Evolutionary conservation across 768 basidiomycete genomes (phyloP), one percentile per base, ranked within the genome.

Genomic region (Rhodotorula graminis): DNA sequence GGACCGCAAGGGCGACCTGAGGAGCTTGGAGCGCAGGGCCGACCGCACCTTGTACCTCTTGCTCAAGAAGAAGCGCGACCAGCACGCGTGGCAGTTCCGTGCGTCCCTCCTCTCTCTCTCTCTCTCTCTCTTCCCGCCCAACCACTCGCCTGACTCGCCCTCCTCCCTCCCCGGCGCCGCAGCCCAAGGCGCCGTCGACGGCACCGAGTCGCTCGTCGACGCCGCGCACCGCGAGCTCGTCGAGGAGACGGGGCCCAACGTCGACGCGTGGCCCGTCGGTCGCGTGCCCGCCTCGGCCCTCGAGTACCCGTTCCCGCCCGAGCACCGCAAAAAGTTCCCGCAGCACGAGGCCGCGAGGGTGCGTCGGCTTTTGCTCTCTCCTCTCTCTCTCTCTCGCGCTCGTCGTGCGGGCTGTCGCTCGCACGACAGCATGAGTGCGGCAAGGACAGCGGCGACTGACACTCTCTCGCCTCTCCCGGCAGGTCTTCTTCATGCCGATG

Each of bases 231-330:
- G 88, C 61, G 86, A 89, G 71, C 84, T 97, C 31, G 82, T 83
- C 61, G 85, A 86, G 6, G 86, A 89, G 79, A 91, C 90, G 73
- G 93, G 93, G 18, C 83, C 85, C 56, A 82, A 87, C 64, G 92
- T 98, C 89, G 93, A 98, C 78, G 88, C 88, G 21, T 98, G 95
- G 94, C 84, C 94, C 72, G 92, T 95, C n/a, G 87, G 91, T 64
- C 87, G 89, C 65, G 90, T 89, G 67, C 95, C 95, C 7, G 87
- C 95, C 75, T 93, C 92, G 9, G 85, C 91, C 65, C 86, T 87
- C 81, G 86, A 88, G 79, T 86, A 86, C 72, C 79, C 83, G 44
- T 71, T 80, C 52, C 77, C 81, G n/a, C 73, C 74, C 50, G 72
- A 58, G 23, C 59, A 62, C 47, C 59, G 42, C 14, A 74, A 69